phyloP scores from a whole-genome alignment of 2,329 filamentous ascomycete genomes.

The Nemania diffusa region DNA sequence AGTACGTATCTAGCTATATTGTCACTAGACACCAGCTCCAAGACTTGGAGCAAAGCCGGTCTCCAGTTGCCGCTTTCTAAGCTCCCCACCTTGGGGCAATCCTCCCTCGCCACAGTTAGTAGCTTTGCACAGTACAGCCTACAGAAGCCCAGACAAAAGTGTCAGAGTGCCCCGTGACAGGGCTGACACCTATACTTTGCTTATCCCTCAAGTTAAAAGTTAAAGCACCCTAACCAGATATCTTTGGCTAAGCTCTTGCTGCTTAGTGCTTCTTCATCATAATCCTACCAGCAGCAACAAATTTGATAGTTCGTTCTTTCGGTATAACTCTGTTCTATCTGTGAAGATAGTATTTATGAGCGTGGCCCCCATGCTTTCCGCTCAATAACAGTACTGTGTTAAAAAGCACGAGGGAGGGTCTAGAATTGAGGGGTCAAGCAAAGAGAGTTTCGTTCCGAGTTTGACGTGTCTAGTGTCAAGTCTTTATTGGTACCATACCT shows the following conservation, averaged over 20 bases:
- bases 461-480: constrained; percentile 35
- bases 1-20: constrained; percentile 7
- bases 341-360: background rate
- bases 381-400: constrained; percentile 23
- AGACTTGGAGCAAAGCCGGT: constrained; percentile 9
- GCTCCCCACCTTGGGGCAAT: background rate
- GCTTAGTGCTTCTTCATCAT: background rate
- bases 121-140: constrained; percentile 25
- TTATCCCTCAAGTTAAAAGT: background rate
- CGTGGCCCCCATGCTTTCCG: background rate
- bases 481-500: constrained; percentile 27
- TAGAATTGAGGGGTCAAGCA: constrained; percentile 31
- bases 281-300: background rate
- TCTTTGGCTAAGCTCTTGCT: background rate
- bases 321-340: background rate
- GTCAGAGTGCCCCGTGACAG: constrained; percentile 2
- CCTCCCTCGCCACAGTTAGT: constrained; percentile 1
- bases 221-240: background rate
- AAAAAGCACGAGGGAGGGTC: constrained; percentile 26
- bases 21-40: constrained; percentile 7
- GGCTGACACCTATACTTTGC: background rate
- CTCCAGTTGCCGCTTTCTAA: constrained; percentile 22
- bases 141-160: background rate
- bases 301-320: background rate
- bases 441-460: constrained; percentile 39